Evolutionary conservation across 176 grass and related monocot species (phyloP).

Genomic region (Musa schizocarpa): DNA sequence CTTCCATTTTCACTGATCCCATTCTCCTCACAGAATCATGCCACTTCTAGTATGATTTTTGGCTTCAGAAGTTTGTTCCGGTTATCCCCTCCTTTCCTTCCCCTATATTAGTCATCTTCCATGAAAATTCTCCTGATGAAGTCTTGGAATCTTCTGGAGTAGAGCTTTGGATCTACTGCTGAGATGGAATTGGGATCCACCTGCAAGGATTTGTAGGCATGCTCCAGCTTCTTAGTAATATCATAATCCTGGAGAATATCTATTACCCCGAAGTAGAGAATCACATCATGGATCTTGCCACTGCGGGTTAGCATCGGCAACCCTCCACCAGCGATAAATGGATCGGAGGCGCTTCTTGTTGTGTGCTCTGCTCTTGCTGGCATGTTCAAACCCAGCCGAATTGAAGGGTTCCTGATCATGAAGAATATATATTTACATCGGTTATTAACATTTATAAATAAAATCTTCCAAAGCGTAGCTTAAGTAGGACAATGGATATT

Average conservation of each 20-base stretch:
- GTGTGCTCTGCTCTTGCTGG: constrained; percentile 68
- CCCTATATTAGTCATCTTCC: constrained; percentile 27
- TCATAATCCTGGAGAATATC: constrained; percentile 51
- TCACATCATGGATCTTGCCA: constrained; percentile 51
- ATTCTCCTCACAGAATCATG: background rate
- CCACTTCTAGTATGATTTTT: background rate
- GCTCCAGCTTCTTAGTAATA: constrained; percentile 60
- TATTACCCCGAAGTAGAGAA: constrained; percentile 90
- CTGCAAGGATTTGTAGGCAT: constrained; percentile 76
- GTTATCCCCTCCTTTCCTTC: background rate
- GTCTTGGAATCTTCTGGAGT: constrained; percentile 89
- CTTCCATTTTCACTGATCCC: background rate
- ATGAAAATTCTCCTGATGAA: constrained; percentile 85
- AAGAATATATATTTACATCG: constrained; percentile 17
- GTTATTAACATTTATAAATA: background rate
- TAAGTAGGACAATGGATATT: background rate
- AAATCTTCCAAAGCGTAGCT: background rate
- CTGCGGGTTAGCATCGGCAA: constrained; percentile 40
- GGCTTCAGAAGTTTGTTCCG: background rate
- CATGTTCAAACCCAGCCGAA: constrained; percentile 71
- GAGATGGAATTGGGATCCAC: constrained; percentile 87
- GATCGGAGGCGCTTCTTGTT: constrained; percentile 36
- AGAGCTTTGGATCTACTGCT: constrained; percentile 80
- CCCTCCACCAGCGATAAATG: constrained; percentile 42
- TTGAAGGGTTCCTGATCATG: constrained; percentile 62